A percentile compares a stretch with the other conserved stretches of the same genome.
phyloP scores from a whole-genome alignment of 148 eudicot genomes.

The Gaultheria prostrata region DNA sequence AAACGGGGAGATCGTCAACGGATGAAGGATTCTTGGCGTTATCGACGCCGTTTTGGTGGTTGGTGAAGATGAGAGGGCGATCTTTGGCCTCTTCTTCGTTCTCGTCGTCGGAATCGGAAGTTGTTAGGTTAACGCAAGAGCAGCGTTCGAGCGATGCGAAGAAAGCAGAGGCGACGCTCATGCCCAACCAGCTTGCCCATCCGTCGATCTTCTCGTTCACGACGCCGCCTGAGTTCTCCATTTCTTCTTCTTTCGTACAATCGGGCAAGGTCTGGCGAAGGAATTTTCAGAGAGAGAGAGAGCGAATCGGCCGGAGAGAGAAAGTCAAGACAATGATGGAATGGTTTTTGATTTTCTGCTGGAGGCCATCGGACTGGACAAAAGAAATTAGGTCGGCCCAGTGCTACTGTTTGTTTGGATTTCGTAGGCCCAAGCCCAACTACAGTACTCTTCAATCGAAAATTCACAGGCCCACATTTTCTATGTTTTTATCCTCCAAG shows the following conservation, averaged over 20 bases:
- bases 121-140: constrained; percentile 70
- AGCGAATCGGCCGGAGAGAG: neutral
- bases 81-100: constrained; percentile 59
- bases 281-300: neutral
- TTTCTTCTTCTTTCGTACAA: constrained; percentile 17
- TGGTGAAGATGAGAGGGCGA: constrained; percentile 59
- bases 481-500: no score
- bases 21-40: constrained; percentile 23
- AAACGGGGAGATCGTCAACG: constrained; percentile 69
- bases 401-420: no score
- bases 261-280: neutral
- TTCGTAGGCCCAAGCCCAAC: neutral
- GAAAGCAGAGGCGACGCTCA: constrained; percentile 70
- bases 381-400: no score
- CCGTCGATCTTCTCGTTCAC: constrained; percentile 42
- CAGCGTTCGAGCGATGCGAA: constrained; percentile 76
- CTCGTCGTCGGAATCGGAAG: constrained; percentile 67
- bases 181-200: constrained; percentile 65
- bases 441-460: neutral
- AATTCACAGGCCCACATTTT: no score
- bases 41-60: constrained; percentile 10
- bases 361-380: neutral
- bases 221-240: constrained; percentile 42
- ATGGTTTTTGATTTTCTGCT: neutral
- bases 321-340: neutral